A percentile compares a stretch with the other conserved stretches of the same genome.
Evolutionary conservation across 352 stramenopile species (phyloP).

Genomic region (Phytophthora vignae): DNA sequence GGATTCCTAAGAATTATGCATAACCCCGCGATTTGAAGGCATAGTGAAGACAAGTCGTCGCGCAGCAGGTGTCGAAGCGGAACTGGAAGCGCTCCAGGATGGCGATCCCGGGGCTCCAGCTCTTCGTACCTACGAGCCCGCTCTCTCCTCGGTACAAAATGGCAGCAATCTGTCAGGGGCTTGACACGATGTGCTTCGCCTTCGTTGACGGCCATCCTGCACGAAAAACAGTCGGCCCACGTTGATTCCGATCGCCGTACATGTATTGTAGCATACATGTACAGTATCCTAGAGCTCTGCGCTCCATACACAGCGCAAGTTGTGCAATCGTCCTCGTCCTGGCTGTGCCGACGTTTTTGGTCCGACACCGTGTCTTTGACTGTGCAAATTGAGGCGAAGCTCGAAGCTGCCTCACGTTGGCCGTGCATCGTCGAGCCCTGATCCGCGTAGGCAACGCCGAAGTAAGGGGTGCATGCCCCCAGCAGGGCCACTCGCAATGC

Average conservation of each 20-base stretch:
- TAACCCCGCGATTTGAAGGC: conserved; percentile 4
- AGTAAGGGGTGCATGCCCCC: not conserved
- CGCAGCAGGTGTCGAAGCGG: conserved; percentile 24
- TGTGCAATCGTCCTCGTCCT: conserved; percentile 12
- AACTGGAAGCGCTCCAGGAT: conserved; percentile 20
- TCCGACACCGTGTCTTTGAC: conserved; percentile 22
- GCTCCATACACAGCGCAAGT: conserved; percentile 2
- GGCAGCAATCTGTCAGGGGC: not conserved
- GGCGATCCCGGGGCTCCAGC: conserved; percentile 13
- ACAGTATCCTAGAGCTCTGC: not conserved
- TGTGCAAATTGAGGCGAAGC: conserved; percentile 11
- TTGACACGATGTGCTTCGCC: conserved; percentile 8
- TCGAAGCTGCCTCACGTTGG: not conserved
- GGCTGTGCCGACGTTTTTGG: conserved; percentile 5
- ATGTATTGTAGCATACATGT: no score
- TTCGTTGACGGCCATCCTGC: conserved; percentile 1
- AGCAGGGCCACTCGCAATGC: not conserved
- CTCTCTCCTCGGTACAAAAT: conserved; percentile 13
- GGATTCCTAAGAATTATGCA: no score
- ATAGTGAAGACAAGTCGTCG: conserved; percentile 19
- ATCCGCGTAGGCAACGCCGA: conserved; percentile 5
- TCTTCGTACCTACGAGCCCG: conserved; percentile 1
- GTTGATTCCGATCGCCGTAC: not conserved
- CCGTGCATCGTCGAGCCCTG: not conserved
- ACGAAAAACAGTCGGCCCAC: conserved; percentile 18